Evolutionary conservation across 768 basidiomycete species (phyloP).

Genomic region (Trametes cingulata): DNA sequence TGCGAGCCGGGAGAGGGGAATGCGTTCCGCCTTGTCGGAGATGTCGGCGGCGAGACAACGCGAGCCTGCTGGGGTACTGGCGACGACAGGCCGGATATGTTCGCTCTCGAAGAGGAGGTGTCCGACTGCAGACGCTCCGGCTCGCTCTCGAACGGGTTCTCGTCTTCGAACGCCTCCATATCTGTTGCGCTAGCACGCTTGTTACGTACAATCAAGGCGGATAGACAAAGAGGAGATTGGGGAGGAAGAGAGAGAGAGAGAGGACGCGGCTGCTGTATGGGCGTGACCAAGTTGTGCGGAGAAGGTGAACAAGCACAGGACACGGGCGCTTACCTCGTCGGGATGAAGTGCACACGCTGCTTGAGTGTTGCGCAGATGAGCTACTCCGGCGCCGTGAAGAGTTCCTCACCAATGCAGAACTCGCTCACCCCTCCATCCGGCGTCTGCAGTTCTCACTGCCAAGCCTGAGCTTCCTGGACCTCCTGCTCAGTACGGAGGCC

Average conservation of each 20-base stretch:
- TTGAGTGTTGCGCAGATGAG: too few species aligned
- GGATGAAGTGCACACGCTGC: not conserved
- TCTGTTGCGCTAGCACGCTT: not conserved
- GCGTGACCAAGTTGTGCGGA: not conserved
- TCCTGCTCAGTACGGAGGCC: too few species aligned
- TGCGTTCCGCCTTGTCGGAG: constrained; percentile 43
- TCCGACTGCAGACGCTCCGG: constrained; percentile 40
- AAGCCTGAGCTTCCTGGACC: too few species aligned
- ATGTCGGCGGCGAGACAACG: constrained; percentile 46
- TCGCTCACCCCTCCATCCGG: too few species aligned
- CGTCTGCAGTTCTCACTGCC: too few species aligned
- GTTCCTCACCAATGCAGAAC: too few species aligned
- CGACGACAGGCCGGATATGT: constrained; percentile 62
- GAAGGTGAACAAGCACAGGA: not conserved
- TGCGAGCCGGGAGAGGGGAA: constrained; percentile 62
- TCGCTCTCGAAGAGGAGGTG: constrained; percentile 54
- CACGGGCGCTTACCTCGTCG: not conserved
- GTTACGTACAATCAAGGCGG: too few species aligned
- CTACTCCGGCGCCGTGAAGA: too few species aligned
- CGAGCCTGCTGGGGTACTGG: constrained; percentile 45
- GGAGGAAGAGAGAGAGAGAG: not conserved
- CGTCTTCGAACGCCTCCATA: constrained; percentile 43
- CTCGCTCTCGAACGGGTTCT: constrained; percentile 43
- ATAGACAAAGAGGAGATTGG: not conserved
- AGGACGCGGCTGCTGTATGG: not conserved